These are phyloP conservation scores for Fusarium newnesense DNA, from an alignment of 2,329 filamentous ascomycete species.

Conservation along the genomic window DNA sequence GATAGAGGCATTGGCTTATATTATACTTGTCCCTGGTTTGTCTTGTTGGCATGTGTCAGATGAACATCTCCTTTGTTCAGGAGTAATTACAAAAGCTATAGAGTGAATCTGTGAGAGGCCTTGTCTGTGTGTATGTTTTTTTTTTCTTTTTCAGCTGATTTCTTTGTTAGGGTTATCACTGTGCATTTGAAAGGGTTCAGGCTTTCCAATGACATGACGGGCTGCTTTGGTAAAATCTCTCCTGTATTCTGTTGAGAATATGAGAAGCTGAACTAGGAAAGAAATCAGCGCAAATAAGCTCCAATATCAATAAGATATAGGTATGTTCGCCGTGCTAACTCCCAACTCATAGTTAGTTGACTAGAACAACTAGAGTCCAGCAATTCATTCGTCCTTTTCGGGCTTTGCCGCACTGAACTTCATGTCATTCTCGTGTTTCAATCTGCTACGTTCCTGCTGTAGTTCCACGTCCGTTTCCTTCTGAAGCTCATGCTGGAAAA, in stretches of 20 bases:
- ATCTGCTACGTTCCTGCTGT: background rate
- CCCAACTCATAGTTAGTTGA: background rate
- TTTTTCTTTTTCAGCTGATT: background rate
- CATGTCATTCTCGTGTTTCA: background rate
- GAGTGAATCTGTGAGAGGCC: background rate
- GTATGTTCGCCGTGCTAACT: background rate
- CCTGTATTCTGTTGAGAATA: background rate
- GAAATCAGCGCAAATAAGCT: too few relatives aligned
- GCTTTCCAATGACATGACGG: background rate
- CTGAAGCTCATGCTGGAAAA: background rate
- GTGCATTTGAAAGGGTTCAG: background rate
- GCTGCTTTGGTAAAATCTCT: too few relatives aligned
- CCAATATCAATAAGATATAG: background rate
- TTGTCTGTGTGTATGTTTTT: background rate
- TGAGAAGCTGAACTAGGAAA: background rate
- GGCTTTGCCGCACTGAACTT: background rate
- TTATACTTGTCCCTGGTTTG: background rate
- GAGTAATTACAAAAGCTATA: background rate
- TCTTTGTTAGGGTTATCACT: background rate
- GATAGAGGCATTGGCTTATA: background rate
- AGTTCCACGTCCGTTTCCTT: background rate
- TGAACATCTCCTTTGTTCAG: constrained; percentile 9
- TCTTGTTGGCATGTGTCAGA: background rate
- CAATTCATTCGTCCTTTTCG: background rate
- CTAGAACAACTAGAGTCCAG: background rate